Conservation (phyloP, 768 basidiomycete species). For the Ephemerocybe angulata region DNA sequence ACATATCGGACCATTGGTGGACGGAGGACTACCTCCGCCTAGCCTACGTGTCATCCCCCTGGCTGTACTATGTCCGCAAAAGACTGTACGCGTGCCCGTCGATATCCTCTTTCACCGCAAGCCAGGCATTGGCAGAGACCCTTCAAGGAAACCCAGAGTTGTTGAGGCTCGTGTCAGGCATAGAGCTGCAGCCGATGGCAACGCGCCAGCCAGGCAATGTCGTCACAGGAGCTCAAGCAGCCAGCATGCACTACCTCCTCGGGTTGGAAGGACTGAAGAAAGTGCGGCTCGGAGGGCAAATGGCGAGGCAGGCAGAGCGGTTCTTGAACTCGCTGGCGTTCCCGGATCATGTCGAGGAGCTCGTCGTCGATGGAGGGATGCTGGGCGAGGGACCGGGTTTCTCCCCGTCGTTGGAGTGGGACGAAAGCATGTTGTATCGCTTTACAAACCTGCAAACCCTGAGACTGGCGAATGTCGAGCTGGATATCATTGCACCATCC, state of each 20-base stretch:
- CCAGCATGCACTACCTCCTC: slow-evolving; percentile 38
- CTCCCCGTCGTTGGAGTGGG: slow-evolving; percentile 49
- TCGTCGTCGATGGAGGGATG: slow-evolving; percentile 46
- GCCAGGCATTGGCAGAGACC: slow-evolving; percentile 39
- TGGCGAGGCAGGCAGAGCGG: slow-evolving; percentile 44
- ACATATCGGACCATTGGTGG: slow-evolving; percentile 51
- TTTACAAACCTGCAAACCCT: slow-evolving; percentile 43
- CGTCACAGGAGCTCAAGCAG: slow-evolving; percentile 7
- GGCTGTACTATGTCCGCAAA: slow-evolving; percentile 42
- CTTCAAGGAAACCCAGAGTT: slow-evolving; percentile 36
- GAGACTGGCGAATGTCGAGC: slow-evolving; percentile 39
- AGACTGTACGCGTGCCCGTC: slow-evolving; percentile 43
- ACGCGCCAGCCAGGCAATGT: neutral
- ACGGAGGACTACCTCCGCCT: slow-evolving; percentile 45
- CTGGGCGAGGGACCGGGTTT: slow-evolving; percentile 15
- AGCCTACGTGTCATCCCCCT: slow-evolving; percentile 47
- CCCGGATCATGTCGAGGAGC: slow-evolving; percentile 36
- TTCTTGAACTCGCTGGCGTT: slow-evolving; percentile 41
- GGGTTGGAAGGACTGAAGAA: slow-evolving; percentile 37
- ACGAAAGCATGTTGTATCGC: slow-evolving; percentile 43
- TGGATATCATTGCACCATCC: slow-evolving; percentile 37
- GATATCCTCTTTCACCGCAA: slow-evolving; percentile 39
- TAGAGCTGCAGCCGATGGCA: slow-evolving; percentile 38
- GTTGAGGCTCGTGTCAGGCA: slow-evolving; percentile 32
- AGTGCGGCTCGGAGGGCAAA: slow-evolving; percentile 46